Base-by-base conservation (phyloP, 192 early-diverging fungal species). In the Coemansia sp. region DNA sequence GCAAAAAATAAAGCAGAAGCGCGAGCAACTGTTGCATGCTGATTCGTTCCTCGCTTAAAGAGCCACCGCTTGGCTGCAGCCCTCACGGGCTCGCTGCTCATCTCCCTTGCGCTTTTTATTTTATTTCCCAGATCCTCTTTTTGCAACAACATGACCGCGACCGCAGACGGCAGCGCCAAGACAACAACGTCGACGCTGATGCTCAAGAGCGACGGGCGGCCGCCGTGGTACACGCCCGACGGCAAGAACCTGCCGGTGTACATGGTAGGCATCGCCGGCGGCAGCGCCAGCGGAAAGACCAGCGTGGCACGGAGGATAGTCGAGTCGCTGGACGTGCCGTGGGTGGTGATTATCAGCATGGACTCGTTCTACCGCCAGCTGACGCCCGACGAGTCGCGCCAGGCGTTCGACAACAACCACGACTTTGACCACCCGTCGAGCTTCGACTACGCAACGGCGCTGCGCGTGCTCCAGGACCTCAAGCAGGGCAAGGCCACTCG, bases 311-410 rank as follows among this genome's bases (percentile, higher is more conserved):
- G 87, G 58, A 77, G 88, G 50, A 91, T 93, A 58, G 83, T 89
- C 51, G 88, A 90, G 62, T 87, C 84, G 56, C 66, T 93, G 50
- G 87, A 90, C 61, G 88, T 90, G 0, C 91, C 90, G 22, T 93
- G 91, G 93, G 93, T 96, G 1, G 90, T 93, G 7, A 84, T 97
- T 42, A 56, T 98, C 52, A 94, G 90, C 61, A 98, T 97, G 95
- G 96, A 98, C 75, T 94, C 93, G 10, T 98, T 96, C 72, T 98
- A 98, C 83, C 94, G 92, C 61, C 73, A 84, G 18, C 85, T 98
- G 69, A 89, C 84, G 17, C 85, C 86, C 7, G 92, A 95, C 62
- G 87, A 98, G 67, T 84, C 80, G 49, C 77, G 57, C 48, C 72
- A 66, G 60, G 87, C 89, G n/a, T 81, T 83, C 52, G 58, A 72